These are phyloP conservation scores for Fusarium solani-melongenae DNA, from an alignment of 2,329 filamentous ascomycete genomes.

Conservation along the genomic window DNA sequence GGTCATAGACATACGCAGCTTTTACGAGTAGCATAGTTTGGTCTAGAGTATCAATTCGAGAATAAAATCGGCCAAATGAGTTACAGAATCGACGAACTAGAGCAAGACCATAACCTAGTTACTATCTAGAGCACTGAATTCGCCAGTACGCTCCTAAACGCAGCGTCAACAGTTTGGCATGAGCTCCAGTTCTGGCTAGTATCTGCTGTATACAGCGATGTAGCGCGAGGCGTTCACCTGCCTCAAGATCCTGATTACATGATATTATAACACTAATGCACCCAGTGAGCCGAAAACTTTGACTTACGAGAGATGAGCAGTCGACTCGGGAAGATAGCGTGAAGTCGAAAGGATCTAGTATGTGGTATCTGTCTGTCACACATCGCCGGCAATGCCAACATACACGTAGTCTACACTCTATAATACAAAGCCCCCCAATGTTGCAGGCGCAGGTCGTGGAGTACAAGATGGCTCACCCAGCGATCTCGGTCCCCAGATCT, in stretches of 20 bases:
- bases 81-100: no score
- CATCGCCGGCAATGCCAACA: not conserved
- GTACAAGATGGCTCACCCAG: constrained; percentile 2
- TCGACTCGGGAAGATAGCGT: not conserved
- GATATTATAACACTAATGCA: not conserved
- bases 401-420: constrained; percentile 8
- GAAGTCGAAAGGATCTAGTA: not conserved
- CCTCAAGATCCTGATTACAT: not conserved
- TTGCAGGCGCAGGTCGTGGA: not conserved
- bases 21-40: not conserved
- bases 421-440: constrained; percentile 2
- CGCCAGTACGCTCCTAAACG: not conserved
- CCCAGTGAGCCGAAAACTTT: not conserved
- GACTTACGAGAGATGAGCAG: not conserved
- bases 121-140: no score
- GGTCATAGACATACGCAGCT: not conserved
- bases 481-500: not conserved
- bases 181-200: not conserved
- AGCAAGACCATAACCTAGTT: not conserved
- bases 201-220: not conserved
- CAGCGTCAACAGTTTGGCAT: not conserved
- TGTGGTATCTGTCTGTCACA: not conserved
- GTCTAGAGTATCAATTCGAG: not conserved
- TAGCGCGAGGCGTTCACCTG: not conserved
- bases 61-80: not conserved